Evolutionary conservation across 2,329 filamentous ascomycete genomes (phyloP).

Genomic region (Scedosporium boydii): DNA sequence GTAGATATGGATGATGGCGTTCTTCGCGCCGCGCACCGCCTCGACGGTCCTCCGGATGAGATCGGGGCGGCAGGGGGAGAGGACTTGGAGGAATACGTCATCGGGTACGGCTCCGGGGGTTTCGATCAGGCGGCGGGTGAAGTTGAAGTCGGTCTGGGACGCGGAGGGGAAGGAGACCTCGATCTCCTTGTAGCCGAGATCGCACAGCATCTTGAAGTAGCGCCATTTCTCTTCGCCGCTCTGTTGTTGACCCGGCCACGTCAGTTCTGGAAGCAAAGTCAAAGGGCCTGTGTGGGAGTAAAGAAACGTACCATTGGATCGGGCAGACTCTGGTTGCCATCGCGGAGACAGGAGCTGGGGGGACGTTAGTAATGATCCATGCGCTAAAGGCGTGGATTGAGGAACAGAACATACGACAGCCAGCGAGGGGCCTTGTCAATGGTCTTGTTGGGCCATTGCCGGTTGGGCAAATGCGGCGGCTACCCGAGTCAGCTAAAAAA

Average conservation of each 20-base stretch:
- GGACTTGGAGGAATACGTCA: constrained; percentile 85
- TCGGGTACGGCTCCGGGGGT: constrained; percentile 76
- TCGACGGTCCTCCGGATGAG: constrained; percentile 86
- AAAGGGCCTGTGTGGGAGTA: background rate
- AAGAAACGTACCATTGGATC: constrained; percentile 71
- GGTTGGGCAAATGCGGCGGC: constrained; percentile 55
- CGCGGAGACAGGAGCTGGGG: constrained; percentile 43
- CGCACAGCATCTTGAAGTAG: constrained; percentile 90
- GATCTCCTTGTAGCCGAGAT: constrained; percentile 95
- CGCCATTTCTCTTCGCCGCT: constrained; percentile 90
- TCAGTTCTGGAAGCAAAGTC: background rate
- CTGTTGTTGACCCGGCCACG: constrained; percentile 30
- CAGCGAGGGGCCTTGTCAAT: constrained; percentile 81
- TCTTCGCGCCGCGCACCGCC: constrained; percentile 79
- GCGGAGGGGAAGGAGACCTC: constrained; percentile 93
- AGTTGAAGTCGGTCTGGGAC: constrained; percentile 93
- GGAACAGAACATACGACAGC: constrained; percentile 63
- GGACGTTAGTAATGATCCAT: background rate
- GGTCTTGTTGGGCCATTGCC: constrained; percentile 76
- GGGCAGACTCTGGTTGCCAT: constrained; percentile 88
- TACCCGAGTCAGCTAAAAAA: background rate
- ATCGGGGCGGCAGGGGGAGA: constrained; percentile 85
- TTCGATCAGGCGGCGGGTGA: constrained; percentile 71
- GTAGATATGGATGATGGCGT: constrained; percentile 91
- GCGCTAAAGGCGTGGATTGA: background rate